Evolutionary conservation across 176 grass and related monocot species (phyloP).

Genomic region (Metroxylon sagu): DNA sequence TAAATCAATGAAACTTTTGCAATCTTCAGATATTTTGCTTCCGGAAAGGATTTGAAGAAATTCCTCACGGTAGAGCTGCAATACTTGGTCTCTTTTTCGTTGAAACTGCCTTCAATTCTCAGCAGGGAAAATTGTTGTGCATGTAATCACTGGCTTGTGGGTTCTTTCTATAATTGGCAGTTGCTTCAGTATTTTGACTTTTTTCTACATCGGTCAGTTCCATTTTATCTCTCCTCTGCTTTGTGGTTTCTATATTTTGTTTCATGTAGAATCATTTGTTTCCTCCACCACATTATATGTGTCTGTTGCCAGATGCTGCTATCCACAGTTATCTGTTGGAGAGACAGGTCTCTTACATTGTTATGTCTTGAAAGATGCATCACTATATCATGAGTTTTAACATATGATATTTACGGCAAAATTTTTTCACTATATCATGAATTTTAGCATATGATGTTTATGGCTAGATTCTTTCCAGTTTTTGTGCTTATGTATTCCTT

Average conservation of each 20-base stretch:
- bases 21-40: slow-evolving; percentile 60
- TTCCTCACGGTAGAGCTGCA: slow-evolving; percentile 39
- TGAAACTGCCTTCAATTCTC: background rate
- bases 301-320: too few species aligned
- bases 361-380: too few species aligned
- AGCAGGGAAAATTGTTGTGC: slow-evolving; percentile 10
- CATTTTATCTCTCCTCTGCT: too few species aligned
- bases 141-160: slow-evolving; percentile 59
- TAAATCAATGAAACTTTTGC: slow-evolving; percentile 79
- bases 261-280: background rate
- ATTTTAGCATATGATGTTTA: too few species aligned
- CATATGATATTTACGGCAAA: too few species aligned
- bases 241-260: too few species aligned
- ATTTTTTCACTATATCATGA: too few species aligned
- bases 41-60: slow-evolving; percentile 63
- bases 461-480: slow-evolving; percentile 19
- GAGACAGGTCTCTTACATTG: too few species aligned
- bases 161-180: slow-evolving; percentile 63
- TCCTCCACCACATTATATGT: too few species aligned
- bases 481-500: slow-evolving; percentile 57
- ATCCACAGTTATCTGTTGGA: too few species aligned
- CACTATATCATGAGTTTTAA: too few species aligned
- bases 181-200: slow-evolving; percentile 87
- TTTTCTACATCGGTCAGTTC: slow-evolving; percentile 60
- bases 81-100: background rate